phyloP scores from a whole-genome alignment of 2,329 filamentous ascomycete genomes.

The Acephala macrosclerotiorum region DNA sequence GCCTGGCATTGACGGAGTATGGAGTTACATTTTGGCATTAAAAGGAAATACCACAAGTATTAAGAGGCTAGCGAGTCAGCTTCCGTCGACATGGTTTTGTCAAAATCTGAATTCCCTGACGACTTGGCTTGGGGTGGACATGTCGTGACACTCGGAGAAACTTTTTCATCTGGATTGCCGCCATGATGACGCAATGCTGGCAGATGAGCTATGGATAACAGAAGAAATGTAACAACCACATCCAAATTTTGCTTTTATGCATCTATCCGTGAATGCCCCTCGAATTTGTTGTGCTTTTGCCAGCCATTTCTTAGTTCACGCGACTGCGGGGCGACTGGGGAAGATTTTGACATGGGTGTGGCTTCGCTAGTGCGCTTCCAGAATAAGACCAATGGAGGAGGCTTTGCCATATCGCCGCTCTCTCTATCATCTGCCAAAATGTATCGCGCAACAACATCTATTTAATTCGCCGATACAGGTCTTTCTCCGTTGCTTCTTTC shows the following conservation, averaged over 20 bases:
- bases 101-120: not conserved
- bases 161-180: not conserved
- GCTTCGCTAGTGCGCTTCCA: conserved; percentile 3
- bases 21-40: conserved; percentile 29
- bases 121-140: not conserved
- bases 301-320: not conserved
- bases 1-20: conserved; percentile 38
- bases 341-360: conserved; percentile 14
- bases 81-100: not conserved
- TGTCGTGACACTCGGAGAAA: not conserved
- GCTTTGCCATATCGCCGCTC: conserved; percentile 27
- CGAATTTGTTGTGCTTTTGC: conserved; percentile 6
- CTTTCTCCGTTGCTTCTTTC: conserved; percentile 32
- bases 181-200: not conserved
- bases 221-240: conserved; percentile 1
- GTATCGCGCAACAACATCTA: conserved; percentile 35
- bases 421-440: conserved; percentile 29
- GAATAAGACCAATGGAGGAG: conserved; percentile 17
- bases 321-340: conserved; percentile 8
- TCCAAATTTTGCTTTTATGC: not conserved
- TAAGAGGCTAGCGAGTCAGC: conserved; percentile 15
- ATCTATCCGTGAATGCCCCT: not conserved
- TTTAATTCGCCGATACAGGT: conserved; percentile 35
- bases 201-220: not conserved
- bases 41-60: conserved; percentile 42